A percentile compares a stretch with the other conserved stretches of the same genome.
Conservation (phyloP, 257 asterid species). For the Mitragyna speciosa region DNA sequence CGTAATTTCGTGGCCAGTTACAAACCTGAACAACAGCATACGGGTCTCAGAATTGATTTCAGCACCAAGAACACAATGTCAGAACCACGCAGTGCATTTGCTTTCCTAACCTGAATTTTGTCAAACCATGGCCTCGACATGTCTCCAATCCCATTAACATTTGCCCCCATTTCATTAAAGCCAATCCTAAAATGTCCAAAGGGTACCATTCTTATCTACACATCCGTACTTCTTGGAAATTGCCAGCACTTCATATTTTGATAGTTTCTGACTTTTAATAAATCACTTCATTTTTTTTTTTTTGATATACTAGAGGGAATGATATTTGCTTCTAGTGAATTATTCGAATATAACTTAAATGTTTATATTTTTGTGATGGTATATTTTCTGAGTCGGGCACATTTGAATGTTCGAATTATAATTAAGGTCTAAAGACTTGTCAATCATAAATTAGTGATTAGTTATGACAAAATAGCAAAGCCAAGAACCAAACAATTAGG, state of each 20-base stretch:
- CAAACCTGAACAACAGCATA: not conserved
- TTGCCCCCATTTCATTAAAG: conserved; percentile 11
- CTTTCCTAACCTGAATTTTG: conserved; percentile 15
- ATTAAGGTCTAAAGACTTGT: too few relatives aligned
- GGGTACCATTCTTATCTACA: not conserved
- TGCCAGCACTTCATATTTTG: not conserved
- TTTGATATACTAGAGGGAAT: too few relatives aligned
- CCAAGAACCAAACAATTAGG: not conserved
- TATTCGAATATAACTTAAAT: not conserved
- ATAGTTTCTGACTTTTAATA: not conserved
- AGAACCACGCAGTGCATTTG: conserved; percentile 15
- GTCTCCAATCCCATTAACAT: conserved; percentile 21
- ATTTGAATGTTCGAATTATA: too few relatives aligned
- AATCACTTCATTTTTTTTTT: not conserved
- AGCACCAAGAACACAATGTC: conserved; percentile 19
- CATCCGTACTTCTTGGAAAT: not conserved
- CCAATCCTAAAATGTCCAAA: not conserved
- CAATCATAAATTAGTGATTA: too few relatives aligned
- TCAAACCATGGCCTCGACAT: conserved; percentile 13
- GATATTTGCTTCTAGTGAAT: not conserved
- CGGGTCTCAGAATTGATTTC: conserved; percentile 12
- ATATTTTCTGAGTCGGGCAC: too few relatives aligned
- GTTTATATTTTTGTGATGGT: too few relatives aligned
- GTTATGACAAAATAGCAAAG: not conserved
- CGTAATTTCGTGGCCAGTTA: conserved; percentile 6